Evolutionary conservation across 164 flowering plant genomes (phyloP), one percentile per base, ranked within the genome.

Genomic region (Akebia trifoliata): DNA sequence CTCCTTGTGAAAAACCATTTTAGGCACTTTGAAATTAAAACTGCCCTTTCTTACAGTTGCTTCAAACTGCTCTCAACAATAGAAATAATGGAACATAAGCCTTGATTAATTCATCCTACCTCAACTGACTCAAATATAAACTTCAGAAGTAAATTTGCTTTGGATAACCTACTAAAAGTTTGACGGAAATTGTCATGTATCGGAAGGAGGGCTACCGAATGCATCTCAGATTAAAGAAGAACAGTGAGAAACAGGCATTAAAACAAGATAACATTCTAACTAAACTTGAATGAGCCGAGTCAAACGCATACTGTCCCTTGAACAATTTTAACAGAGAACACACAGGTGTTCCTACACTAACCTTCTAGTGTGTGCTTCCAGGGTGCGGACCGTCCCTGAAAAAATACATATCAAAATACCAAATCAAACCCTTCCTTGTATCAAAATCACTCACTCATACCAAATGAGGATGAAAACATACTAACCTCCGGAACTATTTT

Each of bases 351-450:
- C 28, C 8, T 6, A 18, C 21, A 57, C 74, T 59, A 56, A 88
- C 98, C 98, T 85, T 93, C 98, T 62, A 93, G 30, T 18, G 98
- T 93, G 70, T 93, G 98, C 70, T 75, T 93, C 98, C 98, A 93
- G 35, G 98, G 98, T 18, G 98, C 98, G 58, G 92, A 79, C 26
- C 76, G 66, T 8, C 96, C 96, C 96, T 91, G 81, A 61, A 72
- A 68, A 39, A 8, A 56, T 21, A 60, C 22, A 50, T 2, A 12
- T 31, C 29, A 42, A n/a, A n/a, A 44, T n/a, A 18, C 17, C 54
- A 69, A 38, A 29, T 49, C 28, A 52, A 17, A 18, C 17, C 56
- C 45, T 25, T 59, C 30, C 24, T 14, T 2, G n/a, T 14, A 59
- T 21, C 36, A 32, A 44, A 42, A 14, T 17, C 24, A 51, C 17